phyloP scores from a whole-genome alignment of 1,284 basidiomycete species.

The Marasmius tenuissimus region DNA sequence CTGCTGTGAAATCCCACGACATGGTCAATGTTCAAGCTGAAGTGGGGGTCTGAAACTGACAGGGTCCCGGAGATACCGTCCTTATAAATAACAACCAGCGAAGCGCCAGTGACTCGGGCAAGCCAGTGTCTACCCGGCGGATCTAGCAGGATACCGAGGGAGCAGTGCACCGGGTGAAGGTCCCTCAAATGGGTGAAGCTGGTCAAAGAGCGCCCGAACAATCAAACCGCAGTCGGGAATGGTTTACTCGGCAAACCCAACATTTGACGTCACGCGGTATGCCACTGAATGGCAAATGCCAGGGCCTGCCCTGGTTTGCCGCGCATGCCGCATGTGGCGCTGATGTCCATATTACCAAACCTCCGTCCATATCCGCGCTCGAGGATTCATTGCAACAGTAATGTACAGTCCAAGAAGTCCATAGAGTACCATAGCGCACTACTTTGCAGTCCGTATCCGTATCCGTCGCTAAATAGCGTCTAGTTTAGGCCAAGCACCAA shows the following conservation, averaged over 20 bases:
- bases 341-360: no score
- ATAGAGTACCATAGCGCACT: no score
- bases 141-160: background rate
- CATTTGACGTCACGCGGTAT: background rate
- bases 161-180: background rate
- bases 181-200: background rate
- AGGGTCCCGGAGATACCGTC: background rate
- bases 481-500: conserved; percentile 62
- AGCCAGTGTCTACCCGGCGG: background rate
- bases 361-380: no score
- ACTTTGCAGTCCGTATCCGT: no score
- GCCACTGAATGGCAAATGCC: no score
- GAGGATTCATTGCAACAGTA: no score
- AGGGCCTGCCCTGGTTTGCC: no score
- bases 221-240: background rate
- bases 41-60: background rate
- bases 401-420: no score
- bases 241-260: background rate
- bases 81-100: background rate
- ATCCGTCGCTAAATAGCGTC: no score
- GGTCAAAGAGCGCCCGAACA: background rate
- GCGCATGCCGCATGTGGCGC: no score
- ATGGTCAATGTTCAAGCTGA: background rate
- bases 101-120: background rate
- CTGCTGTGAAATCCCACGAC: background rate